These are phyloP conservation scores for Plasmopara halstedii DNA, from an alignment of 352 stramenopile genomes.

Conservation along the genomic window DNA sequence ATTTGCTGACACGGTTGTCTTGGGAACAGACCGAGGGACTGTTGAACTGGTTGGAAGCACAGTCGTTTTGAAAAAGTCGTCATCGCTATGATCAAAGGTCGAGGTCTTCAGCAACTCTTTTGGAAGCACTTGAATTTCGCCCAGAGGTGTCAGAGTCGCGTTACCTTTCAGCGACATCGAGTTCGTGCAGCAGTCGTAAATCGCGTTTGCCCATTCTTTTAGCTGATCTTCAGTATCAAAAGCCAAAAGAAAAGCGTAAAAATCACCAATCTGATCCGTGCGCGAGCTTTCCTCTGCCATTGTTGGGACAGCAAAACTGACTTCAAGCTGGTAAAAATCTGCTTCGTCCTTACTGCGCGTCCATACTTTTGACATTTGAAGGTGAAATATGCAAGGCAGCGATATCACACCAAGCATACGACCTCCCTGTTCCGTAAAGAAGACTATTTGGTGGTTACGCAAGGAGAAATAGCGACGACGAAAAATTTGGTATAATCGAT, in stretches of 20 bases:
- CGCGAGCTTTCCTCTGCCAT: slow-evolving; percentile 46
- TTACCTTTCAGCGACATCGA: slow-evolving; percentile 79
- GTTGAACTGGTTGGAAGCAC: slow-evolving; percentile 17
- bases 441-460: slow-evolving; percentile 78
- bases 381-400: slow-evolving; percentile 70
- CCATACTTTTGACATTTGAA: slow-evolving; percentile 78
- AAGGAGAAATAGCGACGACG: slow-evolving; percentile 75
- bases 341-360: slow-evolving; percentile 49
- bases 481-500: slow-evolving; percentile 81
- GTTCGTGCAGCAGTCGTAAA: slow-evolving; percentile 85
- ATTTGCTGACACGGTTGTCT: slow-evolving; percentile 9
- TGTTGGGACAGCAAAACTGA: slow-evolving; percentile 71
- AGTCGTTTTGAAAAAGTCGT: slow-evolving; percentile 24
- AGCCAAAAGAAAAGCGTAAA: slow-evolving; percentile 69
- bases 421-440: slow-evolving; percentile 60
- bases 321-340: slow-evolving; percentile 81
- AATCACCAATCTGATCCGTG: slow-evolving; percentile 66
- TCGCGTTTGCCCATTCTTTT: slow-evolving; percentile 62
- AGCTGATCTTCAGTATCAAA: slow-evolving; percentile 72
- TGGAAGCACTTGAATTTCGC: slow-evolving; percentile 72
- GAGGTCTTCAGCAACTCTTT: slow-evolving; percentile 81
- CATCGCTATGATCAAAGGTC: slow-evolving; percentile 52
- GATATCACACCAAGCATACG: slow-evolving; percentile 70
- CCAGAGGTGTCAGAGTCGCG: slow-evolving; percentile 45
- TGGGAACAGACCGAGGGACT: slow-evolving; percentile 8